phyloP scores from a whole-genome alignment of 1,284 basidiomycete species.

The Malassezia obtusa region DNA sequence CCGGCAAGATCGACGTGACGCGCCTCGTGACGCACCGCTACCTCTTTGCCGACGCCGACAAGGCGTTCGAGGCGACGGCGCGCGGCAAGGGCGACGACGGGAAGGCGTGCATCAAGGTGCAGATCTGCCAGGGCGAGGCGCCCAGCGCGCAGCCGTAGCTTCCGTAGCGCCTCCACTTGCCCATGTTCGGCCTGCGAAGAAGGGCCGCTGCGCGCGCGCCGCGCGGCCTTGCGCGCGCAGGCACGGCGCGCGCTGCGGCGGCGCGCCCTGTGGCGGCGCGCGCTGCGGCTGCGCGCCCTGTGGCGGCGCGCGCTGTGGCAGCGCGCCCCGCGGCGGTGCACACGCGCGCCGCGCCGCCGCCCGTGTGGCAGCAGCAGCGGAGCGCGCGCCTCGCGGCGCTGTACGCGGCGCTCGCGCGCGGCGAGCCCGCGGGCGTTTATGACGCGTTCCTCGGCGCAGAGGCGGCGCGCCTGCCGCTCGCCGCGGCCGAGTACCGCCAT shows the following conservation, averaged over 20 bases:
- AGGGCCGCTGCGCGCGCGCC: no score
- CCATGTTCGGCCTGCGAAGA: not conserved
- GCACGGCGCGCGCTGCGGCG: not conserved
- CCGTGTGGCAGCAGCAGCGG: not conserved
- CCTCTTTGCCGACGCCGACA: slow-evolving; percentile 52
- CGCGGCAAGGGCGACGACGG: slow-evolving; percentile 62
- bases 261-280: not conserved
- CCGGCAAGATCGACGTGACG: slow-evolving; percentile 54
- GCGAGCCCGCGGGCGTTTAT: not conserved
- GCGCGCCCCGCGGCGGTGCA: not conserved
- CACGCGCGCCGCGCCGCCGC: not conserved
- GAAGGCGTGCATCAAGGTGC: slow-evolving; percentile 52
- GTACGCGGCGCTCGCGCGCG: slow-evolving; percentile 2
- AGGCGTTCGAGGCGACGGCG: slow-evolving; percentile 54
- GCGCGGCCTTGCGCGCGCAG: not conserved
- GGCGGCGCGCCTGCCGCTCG: not conserved
- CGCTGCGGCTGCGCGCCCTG: not conserved
- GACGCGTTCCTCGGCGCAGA: slow-evolving; percentile 8
- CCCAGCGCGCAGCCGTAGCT: not conserved
- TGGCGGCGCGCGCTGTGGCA: not conserved
- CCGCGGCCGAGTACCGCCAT: slow-evolving; percentile 7
- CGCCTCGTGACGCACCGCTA: slow-evolving; percentile 56
- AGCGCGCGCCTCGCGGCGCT: slow-evolving; percentile 5
- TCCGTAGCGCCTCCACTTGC: not conserved
- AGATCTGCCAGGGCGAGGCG: slow-evolving; percentile 46